Evolutionary conservation across 129 eudicot species (phyloP).

Genomic region (Arctium minus): DNA sequence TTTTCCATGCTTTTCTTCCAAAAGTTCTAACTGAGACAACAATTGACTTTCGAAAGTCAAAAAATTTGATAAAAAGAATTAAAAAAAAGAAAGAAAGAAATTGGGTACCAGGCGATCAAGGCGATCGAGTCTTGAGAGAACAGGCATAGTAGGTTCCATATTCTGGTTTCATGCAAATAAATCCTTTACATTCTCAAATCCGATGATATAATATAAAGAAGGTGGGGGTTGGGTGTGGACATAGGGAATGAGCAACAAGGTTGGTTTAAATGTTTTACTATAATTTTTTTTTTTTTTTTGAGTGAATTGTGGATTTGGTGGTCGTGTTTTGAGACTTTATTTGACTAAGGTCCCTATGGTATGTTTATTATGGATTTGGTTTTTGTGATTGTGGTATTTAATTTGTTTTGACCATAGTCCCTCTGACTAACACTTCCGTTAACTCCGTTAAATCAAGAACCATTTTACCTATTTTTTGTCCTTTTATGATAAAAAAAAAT

Average conservation of each 20-base stretch:
- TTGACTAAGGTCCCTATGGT: no score
- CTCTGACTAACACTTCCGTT: no score
- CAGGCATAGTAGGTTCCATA: constrained; percentile 51
- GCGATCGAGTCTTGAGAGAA: constrained; percentile 73
- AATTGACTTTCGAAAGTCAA: not conserved
- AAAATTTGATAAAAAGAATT: not conserved
- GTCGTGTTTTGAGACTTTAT: no score
- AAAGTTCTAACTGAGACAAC: constrained; percentile 43
- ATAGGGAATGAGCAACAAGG: not conserved
- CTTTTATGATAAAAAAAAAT: no score
- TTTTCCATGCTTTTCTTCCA: constrained; percentile 55
- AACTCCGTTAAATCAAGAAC: no score
- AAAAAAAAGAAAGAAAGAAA: not conserved
- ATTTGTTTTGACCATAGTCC: no score
- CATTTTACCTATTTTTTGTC: no score
- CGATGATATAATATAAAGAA: not conserved
- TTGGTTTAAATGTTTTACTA: no score
- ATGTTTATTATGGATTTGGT: no score
- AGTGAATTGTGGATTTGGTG: no score
- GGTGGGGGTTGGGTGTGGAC: not conserved
- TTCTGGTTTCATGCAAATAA: constrained; percentile 2
- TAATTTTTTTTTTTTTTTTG: no score
- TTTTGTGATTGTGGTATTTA: no score
- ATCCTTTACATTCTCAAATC: not conserved
- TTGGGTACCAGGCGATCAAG: constrained; percentile 66